Evolutionary conservation across 306 rosid genomes (phyloP), one percentile per base, ranked within the genome.

Genomic region (Trifolium repens): DNA sequence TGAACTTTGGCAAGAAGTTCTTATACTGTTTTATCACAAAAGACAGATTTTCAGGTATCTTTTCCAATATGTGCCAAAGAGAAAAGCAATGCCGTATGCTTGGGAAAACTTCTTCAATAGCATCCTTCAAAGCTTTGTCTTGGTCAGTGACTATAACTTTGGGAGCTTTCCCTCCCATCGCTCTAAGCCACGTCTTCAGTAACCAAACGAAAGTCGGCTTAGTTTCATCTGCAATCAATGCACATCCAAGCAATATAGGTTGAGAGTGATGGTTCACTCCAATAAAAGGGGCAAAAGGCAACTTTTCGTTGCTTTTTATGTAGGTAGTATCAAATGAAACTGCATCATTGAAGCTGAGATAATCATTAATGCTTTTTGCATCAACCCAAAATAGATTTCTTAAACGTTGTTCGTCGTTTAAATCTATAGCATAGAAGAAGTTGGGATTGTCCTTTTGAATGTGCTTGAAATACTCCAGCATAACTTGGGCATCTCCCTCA

Each of bases 181-280:
- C 98, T 86, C 96, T 84, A 76, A 89, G 96, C 98, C 98, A 91
- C 19, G 96, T 88, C 89, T 86, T 93, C 91, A 93, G 74, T 79
- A 93, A 75, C 98, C 98, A 93, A 75, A 86, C 86, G 86, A 80
- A 91, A 67, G 98, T 91, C 26, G 93, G 79, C 80, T 91, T 89
- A 53, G 88, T 83, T 82, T 86, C 91, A 79, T 93, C 96, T 4
- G 89, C 90, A 80, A 91, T 72, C 87, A 93, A 74, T 43, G 96
- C 94, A 84, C 98, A 93, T 73, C 98, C 98, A 59, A 93, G 98
- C 85, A 91, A 80, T 86, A 90, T 86, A n/a, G 98, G 80, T 77
- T 93, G 98, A 73, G 82, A 87, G 69, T 93, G 98, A 85, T 93
- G 93, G 78, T 93, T 93, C 84, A 88, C 96, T 79, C 98, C 98